Base-by-base conservation (phyloP, 305 asterid genomes). In the Ruellia speciosa region DNA sequence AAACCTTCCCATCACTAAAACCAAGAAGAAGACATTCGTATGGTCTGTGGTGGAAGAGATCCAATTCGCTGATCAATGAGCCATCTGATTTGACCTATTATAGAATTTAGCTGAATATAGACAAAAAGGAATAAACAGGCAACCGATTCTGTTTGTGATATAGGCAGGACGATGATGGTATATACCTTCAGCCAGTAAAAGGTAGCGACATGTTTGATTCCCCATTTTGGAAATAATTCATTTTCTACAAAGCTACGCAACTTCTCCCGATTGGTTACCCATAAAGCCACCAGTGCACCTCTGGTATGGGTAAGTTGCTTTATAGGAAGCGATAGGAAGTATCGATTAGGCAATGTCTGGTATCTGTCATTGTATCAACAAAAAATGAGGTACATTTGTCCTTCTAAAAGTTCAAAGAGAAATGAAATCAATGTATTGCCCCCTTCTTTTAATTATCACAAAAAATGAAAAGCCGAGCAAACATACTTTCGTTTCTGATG, bases 261-360 rank as follows among this genome's bases (percentile, higher is more conserved):
- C 70, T 85, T 90, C 69, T 90, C 98, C 78, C 94, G 75, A 60
- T 90, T 90, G 54, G 96, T 90, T 65, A 90, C 94, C 98, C 96
- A 90, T 66, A 90, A 72, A 66, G 90, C 96, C 62, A 90, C 83
- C 66, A 90, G 61, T 11, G 98, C 89, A 68, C 98, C 98, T 51
- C 0, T 60, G 49, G 75, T 66, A 72, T 90, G 93, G 37, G 84
- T 70, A 33, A 90, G 88, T 70, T 83, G 80, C 77, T 83, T 81
- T 72, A 90, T 62, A 28, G 96, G 96, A 74, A 90, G 84, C 50
- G 95, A 87, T 56, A 90, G 68, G 72, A 87, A 87, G 70, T 80
- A 73, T 17, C 84, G 72, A 72, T 75, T 90, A 33, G 98, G 98
- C 73, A 90, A 70, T 18, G 95, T 90, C 58, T 18, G 79, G 77